Evolutionary conservation across 208 protist genomes (phyloP), one percentile per base, ranked within the genome.

Genomic region (Trypanosoma rangeli): DNA sequence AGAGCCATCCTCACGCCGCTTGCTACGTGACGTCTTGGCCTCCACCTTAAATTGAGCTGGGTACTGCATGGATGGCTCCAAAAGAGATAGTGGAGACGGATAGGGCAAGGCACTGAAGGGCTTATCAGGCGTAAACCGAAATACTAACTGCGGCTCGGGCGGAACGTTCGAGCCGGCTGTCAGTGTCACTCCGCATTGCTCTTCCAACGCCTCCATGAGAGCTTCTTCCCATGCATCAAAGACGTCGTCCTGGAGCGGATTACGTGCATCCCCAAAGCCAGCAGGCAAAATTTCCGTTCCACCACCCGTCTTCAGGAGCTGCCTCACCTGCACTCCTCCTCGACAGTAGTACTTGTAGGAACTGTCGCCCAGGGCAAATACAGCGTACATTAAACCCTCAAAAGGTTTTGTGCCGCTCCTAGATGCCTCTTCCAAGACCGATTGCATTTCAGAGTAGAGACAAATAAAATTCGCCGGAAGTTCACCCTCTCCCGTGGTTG

Each of bases 321-420:
- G 66, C 68, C 89, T 82, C 9, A 85, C 72, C 54, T 77, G 64
- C 18, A 78, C 69, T 13, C 84, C 85, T 35, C 35, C 78, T 26
- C 83, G 77, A 68, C 96, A 94, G 74, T 94, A 99, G 76, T 98
- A 92, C 74, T 98, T 97, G 82, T 98, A 99, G n/a, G 97, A 97
- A 31, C 76, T 96, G 68, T 98, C 97, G 22, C 97, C 97, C 10
- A 99, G 76, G 0, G 84, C 94, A 72, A 99, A 98, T 0, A 98
- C 86, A n/a, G 87, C 80, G 74, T 87, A 97, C 58, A 72, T 58
- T 5, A 97, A 53, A 29, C 78, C 61, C 5, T 39, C 33, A 53
- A 96, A 94, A 8, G 83, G 79, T 22, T 70, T 56, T 49, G 56
- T 56, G 35, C 18, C 63, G 35, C 37, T 50, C 20, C 33, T 37